These are phyloP conservation scores for Elsinoe fawcettii DNA, from an alignment of 2,329 filamentous ascomycete species.

Conservation along the genomic window DNA sequence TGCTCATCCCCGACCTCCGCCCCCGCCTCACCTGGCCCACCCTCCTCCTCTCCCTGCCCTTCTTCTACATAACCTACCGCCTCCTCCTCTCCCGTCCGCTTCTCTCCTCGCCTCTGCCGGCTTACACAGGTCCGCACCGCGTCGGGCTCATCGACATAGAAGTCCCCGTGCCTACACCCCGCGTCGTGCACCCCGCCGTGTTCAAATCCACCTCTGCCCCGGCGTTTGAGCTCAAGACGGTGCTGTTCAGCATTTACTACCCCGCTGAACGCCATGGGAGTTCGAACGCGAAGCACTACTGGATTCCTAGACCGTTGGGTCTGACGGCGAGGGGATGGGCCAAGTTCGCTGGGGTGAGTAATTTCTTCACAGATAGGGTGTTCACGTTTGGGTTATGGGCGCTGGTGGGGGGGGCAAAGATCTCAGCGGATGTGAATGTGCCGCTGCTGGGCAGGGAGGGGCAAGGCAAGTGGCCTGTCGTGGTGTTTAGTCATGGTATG, in stretches of 20 bases:
- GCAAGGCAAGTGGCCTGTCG: constrained; percentile 31
- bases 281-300: constrained; percentile 31
- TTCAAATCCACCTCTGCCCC: constrained; percentile 34
- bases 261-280: constrained; percentile 29
- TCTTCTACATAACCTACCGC: constrained; percentile 29
- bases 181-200: constrained; percentile 30
- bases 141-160: constrained; percentile 41
- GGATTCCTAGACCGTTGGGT: constrained; percentile 38
- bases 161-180: constrained; percentile 28
- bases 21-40: constrained; percentile 22
- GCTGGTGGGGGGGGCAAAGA: constrained; percentile 35
- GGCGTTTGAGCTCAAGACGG: constrained; percentile 38
- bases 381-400: constrained; percentile 37
- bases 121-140: constrained; percentile 36
- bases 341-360: constrained; percentile 33
- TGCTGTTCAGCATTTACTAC: constrained; percentile 41
- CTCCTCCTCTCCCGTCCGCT: constrained; percentile 35
- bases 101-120: constrained; percentile 35
- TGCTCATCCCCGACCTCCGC: constrained; percentile 16
- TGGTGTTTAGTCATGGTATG: constrained; percentile 43
- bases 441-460: constrained; percentile 27
- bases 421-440: constrained; percentile 38
- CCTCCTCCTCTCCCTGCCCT: constrained; percentile 17
- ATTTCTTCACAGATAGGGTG: constrained; percentile 30
- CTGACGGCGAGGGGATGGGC: constrained; percentile 39